Conservation (phyloP, 2,329 filamentous ascomycete genomes). For the Colletotrichum paranaense region DNA sequence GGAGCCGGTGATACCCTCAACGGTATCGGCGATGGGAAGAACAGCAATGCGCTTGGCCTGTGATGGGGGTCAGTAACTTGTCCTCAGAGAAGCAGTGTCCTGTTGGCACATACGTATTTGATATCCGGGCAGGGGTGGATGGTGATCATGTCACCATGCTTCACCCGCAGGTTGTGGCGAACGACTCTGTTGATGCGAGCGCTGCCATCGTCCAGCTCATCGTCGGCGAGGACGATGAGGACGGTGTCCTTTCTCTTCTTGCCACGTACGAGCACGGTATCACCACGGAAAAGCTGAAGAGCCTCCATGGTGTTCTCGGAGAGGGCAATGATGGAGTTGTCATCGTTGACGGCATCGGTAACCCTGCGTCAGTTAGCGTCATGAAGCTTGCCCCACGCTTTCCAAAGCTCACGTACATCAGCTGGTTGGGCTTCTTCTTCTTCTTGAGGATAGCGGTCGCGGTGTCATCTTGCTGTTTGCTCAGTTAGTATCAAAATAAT, state of each 20-base stretch:
- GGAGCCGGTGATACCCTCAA: constrained; percentile 96
- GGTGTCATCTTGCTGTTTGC: constrained; percentile 81
- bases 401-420: constrained; percentile 77
- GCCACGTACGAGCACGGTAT: constrained; percentile 97
- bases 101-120: constrained; percentile 87
- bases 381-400: constrained; percentile 9
- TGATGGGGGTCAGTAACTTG: constrained; percentile 40
- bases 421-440: constrained; percentile 99
- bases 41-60: constrained; percentile 99
- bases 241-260: constrained; percentile 99
- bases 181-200: constrained; percentile 98
- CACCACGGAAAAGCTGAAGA: constrained; percentile 97
- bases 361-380: constrained; percentile 69
- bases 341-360: constrained; percentile 98
- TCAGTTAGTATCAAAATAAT: constrained; percentile 46
- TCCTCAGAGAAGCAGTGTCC: background rate
- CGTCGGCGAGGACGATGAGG: constrained; percentile 95
- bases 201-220: constrained; percentile 97
- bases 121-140: constrained; percentile 98
- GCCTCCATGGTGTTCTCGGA: constrained; percentile 99
- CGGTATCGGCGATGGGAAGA: constrained; percentile 96
- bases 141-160: constrained; percentile 97
- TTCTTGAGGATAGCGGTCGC: constrained; percentile 98
- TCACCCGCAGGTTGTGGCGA: constrained; percentile 96
- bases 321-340: constrained; percentile 98